A percentile compares a stretch with the other conserved stretches of the same genome.
Conservation (phyloP, 148 eudicot genomes). For the Vaccinium corymbosum region DNA sequence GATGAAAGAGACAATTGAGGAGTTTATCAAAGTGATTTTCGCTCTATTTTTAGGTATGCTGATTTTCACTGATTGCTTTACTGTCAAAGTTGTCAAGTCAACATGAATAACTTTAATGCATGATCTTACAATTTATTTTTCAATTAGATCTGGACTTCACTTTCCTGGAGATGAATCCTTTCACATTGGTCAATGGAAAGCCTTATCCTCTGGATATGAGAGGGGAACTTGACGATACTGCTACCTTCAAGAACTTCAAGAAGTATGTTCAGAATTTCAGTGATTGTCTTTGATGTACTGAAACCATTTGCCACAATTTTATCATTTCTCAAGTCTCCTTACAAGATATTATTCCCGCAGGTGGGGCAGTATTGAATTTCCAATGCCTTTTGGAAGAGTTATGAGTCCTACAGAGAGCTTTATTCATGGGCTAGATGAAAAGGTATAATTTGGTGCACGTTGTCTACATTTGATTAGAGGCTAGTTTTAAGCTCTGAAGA, state of each 20-base stretch:
- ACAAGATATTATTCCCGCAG: slow-evolving; percentile 26
- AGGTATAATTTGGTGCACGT: slow-evolving; percentile 42
- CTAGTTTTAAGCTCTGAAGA: background rate
- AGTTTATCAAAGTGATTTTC: slow-evolving; percentile 66
- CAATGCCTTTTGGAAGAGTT: slow-evolving; percentile 98
- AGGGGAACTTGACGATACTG: slow-evolving; percentile 97
- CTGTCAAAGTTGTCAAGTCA: background rate
- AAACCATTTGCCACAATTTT: background rate
- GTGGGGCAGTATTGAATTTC: slow-evolving; percentile 92
- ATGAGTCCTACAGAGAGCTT: slow-evolving; percentile 92
- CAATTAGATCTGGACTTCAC: slow-evolving; percentile 83
- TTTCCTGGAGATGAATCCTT: slow-evolving; percentile 97
- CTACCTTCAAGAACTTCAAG: slow-evolving; percentile 65
- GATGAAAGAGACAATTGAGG: slow-evolving; percentile 82
- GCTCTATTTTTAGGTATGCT: slow-evolving; percentile 65
- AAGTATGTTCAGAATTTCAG: slow-evolving; percentile 30
- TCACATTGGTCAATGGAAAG: slow-evolving; percentile 84
- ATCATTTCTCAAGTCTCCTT: background rate
- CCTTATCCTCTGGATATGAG: slow-evolving; percentile 99
- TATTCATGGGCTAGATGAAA: slow-evolving; percentile 89
- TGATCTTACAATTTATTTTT: background rate
- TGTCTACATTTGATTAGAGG: background rate
- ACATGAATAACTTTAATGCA: background rate
- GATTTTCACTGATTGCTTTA: background rate
- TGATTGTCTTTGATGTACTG: background rate